Percentiles rank a stretch among this genome's conserved stretches.
Conservation (phyloP, 768 basidiomycete genomes). For the Lyophyllum decastes region DNA sequence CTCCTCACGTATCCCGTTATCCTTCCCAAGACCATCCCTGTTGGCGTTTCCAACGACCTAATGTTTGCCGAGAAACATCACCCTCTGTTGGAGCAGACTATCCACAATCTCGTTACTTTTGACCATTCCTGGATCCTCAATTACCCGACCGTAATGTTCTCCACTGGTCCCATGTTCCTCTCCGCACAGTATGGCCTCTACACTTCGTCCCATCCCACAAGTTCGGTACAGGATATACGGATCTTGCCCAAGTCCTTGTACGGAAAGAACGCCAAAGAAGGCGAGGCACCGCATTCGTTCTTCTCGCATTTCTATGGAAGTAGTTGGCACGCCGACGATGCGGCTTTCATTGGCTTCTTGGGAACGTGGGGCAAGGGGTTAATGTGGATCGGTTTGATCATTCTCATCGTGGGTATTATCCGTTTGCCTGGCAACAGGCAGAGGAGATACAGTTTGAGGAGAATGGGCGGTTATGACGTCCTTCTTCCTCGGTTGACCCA, state of each 20-base stretch:
- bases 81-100: constrained; percentile 90
- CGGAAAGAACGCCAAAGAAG: constrained; percentile 88
- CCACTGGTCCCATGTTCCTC: constrained; percentile 98
- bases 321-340: constrained; percentile 98
- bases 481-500: constrained; percentile 74
- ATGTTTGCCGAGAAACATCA: constrained; percentile 87
- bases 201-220: constrained; percentile 63
- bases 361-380: constrained; percentile 84
- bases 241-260: constrained; percentile 97
- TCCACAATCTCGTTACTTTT: constrained; percentile 88
- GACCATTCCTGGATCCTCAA: constrained; percentile 95
- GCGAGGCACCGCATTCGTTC: constrained; percentile 87
- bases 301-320: constrained; percentile 98
- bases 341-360: constrained; percentile 94
- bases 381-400: constrained; percentile 80
- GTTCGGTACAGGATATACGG: constrained; percentile 75
- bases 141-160: constrained; percentile 99
- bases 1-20: constrained; percentile 86
- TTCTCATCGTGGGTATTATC: constrained; percentile 71
- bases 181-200: constrained; percentile 93
- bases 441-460: constrained; percentile 58
- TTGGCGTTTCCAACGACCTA: constrained; percentile 97
- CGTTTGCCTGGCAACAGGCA: constrained; percentile 59
- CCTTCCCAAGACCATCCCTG: constrained; percentile 93
- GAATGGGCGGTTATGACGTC: constrained; percentile 76